These are phyloP conservation scores for Dictyostelium firmibasis DNA, from an alignment of 78 protist species.

Conservation along the genomic window DNA sequence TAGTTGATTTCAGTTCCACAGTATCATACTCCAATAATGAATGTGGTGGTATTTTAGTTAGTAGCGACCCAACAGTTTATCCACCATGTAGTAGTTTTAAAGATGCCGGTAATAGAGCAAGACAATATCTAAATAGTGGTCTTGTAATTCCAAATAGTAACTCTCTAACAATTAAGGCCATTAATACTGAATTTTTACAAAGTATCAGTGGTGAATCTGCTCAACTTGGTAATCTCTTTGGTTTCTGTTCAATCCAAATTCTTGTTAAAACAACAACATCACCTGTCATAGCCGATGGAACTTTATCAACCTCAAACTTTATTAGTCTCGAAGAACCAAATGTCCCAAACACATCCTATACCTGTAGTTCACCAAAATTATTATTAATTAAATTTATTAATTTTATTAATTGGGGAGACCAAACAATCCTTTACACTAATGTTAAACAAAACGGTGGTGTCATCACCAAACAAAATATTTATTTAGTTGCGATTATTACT, in stretches of 20 bases:
- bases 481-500: too few relatives aligned
- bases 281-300: not conserved
- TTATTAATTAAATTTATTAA: not conserved
- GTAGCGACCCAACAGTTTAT: not conserved
- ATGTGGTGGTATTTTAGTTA: not conserved
- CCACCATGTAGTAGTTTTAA: not conserved
- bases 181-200: not conserved
- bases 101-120: slow-evolving; percentile 1
- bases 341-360: not conserved
- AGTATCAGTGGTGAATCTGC: not conserved
- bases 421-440: not conserved
- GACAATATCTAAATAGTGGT: not conserved
- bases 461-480: not conserved
- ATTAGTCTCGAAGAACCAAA: not conserved
- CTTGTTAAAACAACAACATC: not conserved
- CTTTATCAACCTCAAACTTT: not conserved
- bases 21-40: not conserved
- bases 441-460: not conserved
- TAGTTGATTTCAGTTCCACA: not conserved
- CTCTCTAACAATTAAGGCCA: not conserved
- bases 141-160: not conserved
- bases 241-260: not conserved
- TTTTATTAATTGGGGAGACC: not conserved
- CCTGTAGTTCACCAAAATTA: not conserved
- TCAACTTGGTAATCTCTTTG: not conserved